Percentiles rank a stretch among this genome's conserved stretches.
phyloP scores from a whole-genome alignment of 2,329 filamentous ascomycete genomes.

The Fusarium verticillioides region DNA sequence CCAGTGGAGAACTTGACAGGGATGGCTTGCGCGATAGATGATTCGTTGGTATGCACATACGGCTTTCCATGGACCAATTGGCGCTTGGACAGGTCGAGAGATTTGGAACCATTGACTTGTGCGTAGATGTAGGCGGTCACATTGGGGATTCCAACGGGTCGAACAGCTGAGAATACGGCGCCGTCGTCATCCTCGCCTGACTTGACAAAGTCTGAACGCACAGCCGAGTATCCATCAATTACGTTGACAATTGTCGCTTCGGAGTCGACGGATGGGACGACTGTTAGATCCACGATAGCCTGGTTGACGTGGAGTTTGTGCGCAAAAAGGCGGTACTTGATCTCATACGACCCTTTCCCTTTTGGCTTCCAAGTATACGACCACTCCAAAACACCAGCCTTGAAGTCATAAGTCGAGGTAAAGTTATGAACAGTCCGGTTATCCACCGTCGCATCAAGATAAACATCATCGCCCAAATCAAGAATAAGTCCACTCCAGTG shows the following conservation, averaged over 20 bases:
- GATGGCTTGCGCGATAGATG: not conserved
- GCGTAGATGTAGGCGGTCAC: not conserved
- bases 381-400: not conserved
- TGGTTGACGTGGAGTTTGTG: constrained; percentile 1
- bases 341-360: not conserved
- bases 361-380: not conserved
- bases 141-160: not conserved
- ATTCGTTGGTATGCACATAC: not conserved
- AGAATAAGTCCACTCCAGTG: constrained; percentile 1
- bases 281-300: not conserved
- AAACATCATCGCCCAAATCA: not conserved
- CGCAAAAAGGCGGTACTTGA: not conserved
- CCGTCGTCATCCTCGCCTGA: not conserved
- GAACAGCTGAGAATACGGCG: not conserved
- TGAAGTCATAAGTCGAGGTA: not conserved
- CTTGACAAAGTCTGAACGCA: not conserved
- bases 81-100: not conserved
- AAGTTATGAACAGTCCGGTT: not conserved
- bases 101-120: not conserved
- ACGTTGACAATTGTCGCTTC: not conserved
- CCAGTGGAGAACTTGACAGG: not conserved
- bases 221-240: constrained; percentile 3
- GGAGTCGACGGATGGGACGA: not conserved
- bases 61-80: not conserved
- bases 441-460: constrained; percentile 4